These are phyloP conservation scores for Salicornia ramosissima DNA, from an alignment of 148 eudicot genomes.

Conservation along the genomic window DNA sequence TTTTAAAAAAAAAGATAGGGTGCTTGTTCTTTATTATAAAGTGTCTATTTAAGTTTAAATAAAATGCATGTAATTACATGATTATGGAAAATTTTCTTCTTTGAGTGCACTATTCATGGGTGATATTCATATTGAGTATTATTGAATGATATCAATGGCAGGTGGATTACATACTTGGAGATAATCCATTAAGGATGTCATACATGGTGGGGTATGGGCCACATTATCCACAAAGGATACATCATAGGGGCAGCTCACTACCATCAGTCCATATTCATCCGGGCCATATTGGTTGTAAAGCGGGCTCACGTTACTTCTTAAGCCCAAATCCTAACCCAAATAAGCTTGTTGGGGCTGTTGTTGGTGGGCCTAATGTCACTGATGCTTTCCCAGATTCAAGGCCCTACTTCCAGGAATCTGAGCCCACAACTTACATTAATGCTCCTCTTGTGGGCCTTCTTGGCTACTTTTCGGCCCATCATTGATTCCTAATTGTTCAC, in stretches of 20 bases:
- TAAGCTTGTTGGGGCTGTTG: slow-evolving; percentile 75
- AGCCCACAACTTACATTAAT: slow-evolving; percentile 94
- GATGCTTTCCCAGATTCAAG: slow-evolving; percentile 89
- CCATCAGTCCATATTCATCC: slow-evolving; percentile 73
- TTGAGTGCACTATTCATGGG: background rate
- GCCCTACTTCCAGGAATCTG: slow-evolving; percentile 79
- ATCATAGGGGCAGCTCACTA: slow-evolving; percentile 80
- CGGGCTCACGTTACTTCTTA: slow-evolving; percentile 58
- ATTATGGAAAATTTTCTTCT: too few species aligned
- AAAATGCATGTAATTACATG: too few species aligned
- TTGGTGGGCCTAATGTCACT: slow-evolving; percentile 83
- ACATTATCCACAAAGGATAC: slow-evolving; percentile 75
- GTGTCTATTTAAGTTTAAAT: too few species aligned
- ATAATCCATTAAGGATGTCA: slow-evolving; percentile 81
- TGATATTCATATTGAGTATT: too few species aligned
- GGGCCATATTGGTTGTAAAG: slow-evolving; percentile 69
- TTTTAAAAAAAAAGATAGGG: too few species aligned
- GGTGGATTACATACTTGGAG: slow-evolving; percentile 96
- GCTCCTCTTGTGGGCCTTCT: slow-evolving; percentile 96
- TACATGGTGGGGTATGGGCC: slow-evolving; percentile 97
- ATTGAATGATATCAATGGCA: slow-evolving; percentile 11
- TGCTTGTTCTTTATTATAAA: too few species aligned
- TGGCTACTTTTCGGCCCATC: slow-evolving; percentile 71
- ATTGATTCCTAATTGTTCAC: slow-evolving; percentile 20
- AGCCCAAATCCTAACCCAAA: slow-evolving; percentile 91